Evolutionary conservation across 345 rosid genomes (phyloP), one percentile per base, ranked within the genome.

Genomic region (Atalantia buxifolia): DNA sequence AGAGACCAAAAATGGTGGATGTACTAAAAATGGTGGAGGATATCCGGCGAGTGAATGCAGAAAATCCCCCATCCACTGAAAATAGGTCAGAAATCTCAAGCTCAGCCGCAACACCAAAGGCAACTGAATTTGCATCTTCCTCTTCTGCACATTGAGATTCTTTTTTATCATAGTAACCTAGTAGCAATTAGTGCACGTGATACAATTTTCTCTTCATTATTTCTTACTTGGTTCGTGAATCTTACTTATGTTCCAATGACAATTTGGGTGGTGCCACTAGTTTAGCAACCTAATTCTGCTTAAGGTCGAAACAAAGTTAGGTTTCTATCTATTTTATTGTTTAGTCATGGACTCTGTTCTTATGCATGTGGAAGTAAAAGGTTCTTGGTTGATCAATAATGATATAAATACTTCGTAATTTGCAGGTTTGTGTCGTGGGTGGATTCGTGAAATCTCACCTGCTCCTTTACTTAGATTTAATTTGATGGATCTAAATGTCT

Each of bases 1-100:
- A 88, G 84, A 86, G 98, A 77, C 98, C 97, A 13, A 88, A 89
- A 80, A 92, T 92, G 91, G 22, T 71, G n/a, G 90, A 94, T 25
- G 89, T 90, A 24, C 90, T 86, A 56, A 89, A 79, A 78, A 88
- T 85, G 91, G 85, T 94, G 72, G 97, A 92, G 83, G 93, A 84
- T 30, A 86, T 97, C 69, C 85, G 85, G 66, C 87, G 87, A 35
- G 61, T 31, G 14, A 80, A 83, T n/a, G 9, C 72, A 2, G 84
- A 73, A 21, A 90, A 81, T 10, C 85, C 72, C 14, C 83, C 83
- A 67, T 80, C 92, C 22, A 68, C 86, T 1, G 91, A 82, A 74
- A 76, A 81, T 60, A 83, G 78, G 75, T 84, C 93, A 25, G 90
- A 82, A 81, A 82, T 69, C 35, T 84, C 92, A 69, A 79, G 86